Base-by-base conservation (phyloP, 2,329 filamentous ascomycete species). In the Phaeomoniella chlamydospora region DNA sequence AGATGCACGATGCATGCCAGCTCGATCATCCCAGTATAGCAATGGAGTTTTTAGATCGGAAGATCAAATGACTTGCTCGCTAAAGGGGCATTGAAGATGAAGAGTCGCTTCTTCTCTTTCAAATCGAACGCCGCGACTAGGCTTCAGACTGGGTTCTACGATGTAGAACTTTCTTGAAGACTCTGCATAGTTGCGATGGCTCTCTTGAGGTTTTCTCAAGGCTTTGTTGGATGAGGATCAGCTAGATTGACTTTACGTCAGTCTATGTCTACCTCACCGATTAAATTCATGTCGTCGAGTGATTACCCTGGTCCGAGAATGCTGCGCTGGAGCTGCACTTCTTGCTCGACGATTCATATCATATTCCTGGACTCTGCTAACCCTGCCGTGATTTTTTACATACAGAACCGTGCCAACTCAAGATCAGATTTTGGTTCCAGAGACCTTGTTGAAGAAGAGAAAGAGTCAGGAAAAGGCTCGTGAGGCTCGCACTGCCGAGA, bases 381-480 rank as follows among this genome's bases (percentile, higher is more conserved):
- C 63, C 55, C 61, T 38, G 40, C 43, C 42, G 40, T 18, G 37
- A 40, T 26, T 44, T 38, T 37, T 39, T 36, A 37, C 34, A 48
- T 61, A 58, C 61, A 94, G 86, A 70, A 78, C 77, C 68, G 83
- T 94, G 59, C 85, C 90, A 52, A 93, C 86, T 65, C 70, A 87
- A 67, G 84, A 94, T 66, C 82, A 96, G 66, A 78, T 98, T 64
- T 74, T 96, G 64, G 85, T 96, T 62, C 90, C 90, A 54, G 90
- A 98, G 84, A 98, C 90, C 56, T 84, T 98, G 59, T 78, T 98
- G 67, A 98, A 98, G 83, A 98, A 98, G 85, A 84, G 90, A 74
- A 98, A 98, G 86, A 85, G 77, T 66, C 88, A 94, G 72, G 90
- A 98, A 79, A 94, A 94, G 79, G 86, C 87, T 64, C 83, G 87